A percentile compares a stretch with the other conserved stretches of the same genome.
phyloP scores from a whole-genome alignment of 176 grass and related monocot species.

The Alloteropsis semialata region DNA sequence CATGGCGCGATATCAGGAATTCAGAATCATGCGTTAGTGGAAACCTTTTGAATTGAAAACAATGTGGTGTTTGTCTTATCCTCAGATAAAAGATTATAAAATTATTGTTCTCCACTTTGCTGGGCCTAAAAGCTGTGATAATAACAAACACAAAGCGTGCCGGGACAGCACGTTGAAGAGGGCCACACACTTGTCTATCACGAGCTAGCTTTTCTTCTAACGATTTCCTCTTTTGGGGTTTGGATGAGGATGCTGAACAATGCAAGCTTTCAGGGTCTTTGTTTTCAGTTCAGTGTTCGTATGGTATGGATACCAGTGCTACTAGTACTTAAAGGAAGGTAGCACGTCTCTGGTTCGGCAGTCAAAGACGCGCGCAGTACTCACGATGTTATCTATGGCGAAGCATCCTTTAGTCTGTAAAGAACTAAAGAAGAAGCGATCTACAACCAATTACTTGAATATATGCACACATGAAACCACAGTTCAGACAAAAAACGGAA shows the following conservation, averaged over 20 bases:
- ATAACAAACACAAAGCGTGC: slow-evolving; percentile 25
- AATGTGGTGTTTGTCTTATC: slow-evolving; percentile 14
- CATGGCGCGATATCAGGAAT: slow-evolving; percentile 25
- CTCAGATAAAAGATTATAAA: slow-evolving; percentile 14
- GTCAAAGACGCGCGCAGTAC: too few species aligned
- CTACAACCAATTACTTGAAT: background rate
- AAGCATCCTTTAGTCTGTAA: background rate
- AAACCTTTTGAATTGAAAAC: slow-evolving; percentile 11
- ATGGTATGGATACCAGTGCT: background rate
- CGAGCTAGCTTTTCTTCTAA: background rate
- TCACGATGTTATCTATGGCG: background rate
- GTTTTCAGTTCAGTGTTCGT: background rate
- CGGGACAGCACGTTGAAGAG: slow-evolving; percentile 23
- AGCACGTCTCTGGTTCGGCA: background rate
- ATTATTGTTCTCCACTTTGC: slow-evolving; percentile 27
- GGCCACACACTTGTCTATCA: slow-evolving; percentile 22
- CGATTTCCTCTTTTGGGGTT: background rate
- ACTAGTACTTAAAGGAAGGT: background rate
- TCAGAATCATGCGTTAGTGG: slow-evolving; percentile 22
- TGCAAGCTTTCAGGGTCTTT: background rate
- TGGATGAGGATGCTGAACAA: background rate
- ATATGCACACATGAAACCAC: background rate
- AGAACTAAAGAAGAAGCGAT: background rate
- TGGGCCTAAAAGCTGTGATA: slow-evolving; percentile 1
- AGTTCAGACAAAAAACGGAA: background rate